phyloP scores from a whole-genome alignment of 176 grass and related monocot genomes.

The Rhynchospora tenuis region DNA sequence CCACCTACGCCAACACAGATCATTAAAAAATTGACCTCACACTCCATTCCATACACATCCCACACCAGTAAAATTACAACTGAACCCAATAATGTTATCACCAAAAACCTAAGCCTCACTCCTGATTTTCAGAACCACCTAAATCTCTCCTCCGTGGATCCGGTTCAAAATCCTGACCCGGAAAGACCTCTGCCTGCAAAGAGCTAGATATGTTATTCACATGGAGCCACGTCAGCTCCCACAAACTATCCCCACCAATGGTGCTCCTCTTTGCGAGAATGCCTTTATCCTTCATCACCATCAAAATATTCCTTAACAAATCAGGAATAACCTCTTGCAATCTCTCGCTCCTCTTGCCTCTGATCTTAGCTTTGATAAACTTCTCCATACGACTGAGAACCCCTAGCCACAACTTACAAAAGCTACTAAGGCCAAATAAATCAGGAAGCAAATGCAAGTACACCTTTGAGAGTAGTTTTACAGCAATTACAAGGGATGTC shows the following conservation, averaged over 20 bases:
- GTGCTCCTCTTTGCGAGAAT: constrained; percentile 94
- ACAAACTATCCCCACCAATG: constrained; percentile 84
- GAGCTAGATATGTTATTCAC: constrained; percentile 69
- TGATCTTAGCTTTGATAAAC: constrained; percentile 75
- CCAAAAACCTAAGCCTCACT: background rate
- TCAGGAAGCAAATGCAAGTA: constrained; percentile 69
- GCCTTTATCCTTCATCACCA: constrained; percentile 77
- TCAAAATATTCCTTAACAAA: constrained; percentile 62
- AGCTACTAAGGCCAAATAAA: constrained; percentile 70
- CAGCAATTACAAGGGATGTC: constrained; percentile 61
- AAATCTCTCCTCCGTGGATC: constrained; percentile 1
- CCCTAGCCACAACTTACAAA: constrained; percentile 93
- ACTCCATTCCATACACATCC: background rate
- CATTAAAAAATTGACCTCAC: constrained; percentile 17
- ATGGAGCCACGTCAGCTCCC: constrained; percentile 95
- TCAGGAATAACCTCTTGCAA: constrained; percentile 82
- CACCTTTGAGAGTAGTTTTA: constrained; percentile 66
- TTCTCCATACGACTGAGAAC: constrained; percentile 95
- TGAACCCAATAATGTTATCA: background rate
- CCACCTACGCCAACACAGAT: background rate
- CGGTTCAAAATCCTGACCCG: constrained; percentile 35
- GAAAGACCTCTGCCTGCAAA: constrained; percentile 70
- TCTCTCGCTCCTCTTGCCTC: constrained; percentile 88
- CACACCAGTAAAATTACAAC: background rate
- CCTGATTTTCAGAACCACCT: background rate